Conservation (phyloP, 2,329 filamentous ascomycete species). For the Apiospora arundinis region DNA sequence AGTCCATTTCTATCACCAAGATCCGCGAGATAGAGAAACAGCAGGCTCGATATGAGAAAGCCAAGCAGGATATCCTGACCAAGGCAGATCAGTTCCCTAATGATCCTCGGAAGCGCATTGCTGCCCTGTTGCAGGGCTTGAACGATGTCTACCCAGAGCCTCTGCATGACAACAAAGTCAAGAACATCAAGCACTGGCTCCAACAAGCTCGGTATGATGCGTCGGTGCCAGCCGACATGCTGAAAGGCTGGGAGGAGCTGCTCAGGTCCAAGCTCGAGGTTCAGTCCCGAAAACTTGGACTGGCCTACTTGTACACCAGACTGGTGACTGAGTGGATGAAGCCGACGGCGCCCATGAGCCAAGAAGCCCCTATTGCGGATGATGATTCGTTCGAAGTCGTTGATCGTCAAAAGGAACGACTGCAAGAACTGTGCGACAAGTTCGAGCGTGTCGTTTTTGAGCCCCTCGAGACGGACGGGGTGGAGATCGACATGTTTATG, state of each 20-base stretch:
- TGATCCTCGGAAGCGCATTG: constrained; percentile 26
- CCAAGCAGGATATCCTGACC: constrained; percentile 26
- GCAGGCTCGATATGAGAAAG: constrained; percentile 22
- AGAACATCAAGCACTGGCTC: constrained; percentile 43
- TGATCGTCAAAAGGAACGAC: constrained; percentile 43
- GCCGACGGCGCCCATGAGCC: constrained; percentile 29
- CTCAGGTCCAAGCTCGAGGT: constrained; percentile 42
- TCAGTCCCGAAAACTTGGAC: constrained; percentile 43
- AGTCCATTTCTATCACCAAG: constrained; percentile 13
- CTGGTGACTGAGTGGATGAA: constrained; percentile 49
- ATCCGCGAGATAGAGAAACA: constrained; percentile 7
- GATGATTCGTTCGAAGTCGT: constrained; percentile 40
- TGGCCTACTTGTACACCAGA: constrained; percentile 44
- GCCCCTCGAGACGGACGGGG: constrained; percentile 41
- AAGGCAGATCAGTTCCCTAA: constrained; percentile 23
- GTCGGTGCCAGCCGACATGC: constrained; percentile 40
- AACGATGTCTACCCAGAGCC: constrained; percentile 24
- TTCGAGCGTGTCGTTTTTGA: constrained; percentile 47
- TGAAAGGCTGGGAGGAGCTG: constrained; percentile 40
- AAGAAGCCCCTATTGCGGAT: constrained; percentile 20
- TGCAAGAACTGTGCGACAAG: constrained; percentile 45
- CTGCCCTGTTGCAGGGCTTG: constrained; percentile 26
- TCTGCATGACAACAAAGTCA: constrained; percentile 26
- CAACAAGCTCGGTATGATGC: constrained; percentile 45
- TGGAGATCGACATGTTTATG: constrained; percentile 41